phyloP scores from a whole-genome alignment of 768 basidiomycete genomes.

The Gyrodon lividus region DNA sequence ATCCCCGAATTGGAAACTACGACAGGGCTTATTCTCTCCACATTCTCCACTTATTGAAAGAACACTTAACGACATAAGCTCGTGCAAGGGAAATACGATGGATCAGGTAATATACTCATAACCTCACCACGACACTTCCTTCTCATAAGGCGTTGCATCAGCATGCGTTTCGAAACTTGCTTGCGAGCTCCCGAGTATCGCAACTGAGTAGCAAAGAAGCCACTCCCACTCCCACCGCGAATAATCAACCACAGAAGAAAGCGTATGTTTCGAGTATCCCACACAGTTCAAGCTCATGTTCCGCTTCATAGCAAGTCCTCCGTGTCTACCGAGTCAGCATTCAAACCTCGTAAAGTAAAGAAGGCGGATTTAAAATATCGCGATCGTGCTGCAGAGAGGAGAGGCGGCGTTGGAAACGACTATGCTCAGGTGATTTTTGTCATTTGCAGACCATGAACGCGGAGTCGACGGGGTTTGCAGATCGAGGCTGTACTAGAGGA shows the following conservation, averaged over 20 bases:
- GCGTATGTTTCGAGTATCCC: slow-evolving; percentile 11
- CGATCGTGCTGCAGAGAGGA: slow-evolving; percentile 73
- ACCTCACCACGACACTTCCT: neutral
- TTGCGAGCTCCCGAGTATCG: slow-evolving; percentile 35
- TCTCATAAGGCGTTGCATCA: slow-evolving; percentile 22
- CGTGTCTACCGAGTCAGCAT: slow-evolving; percentile 57
- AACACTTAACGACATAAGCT: neutral
- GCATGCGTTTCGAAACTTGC: slow-evolving; percentile 61
- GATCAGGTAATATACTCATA: slow-evolving; percentile 23
- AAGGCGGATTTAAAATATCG: slow-evolving; percentile 60
- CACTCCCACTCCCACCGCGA: slow-evolving; percentile 1
- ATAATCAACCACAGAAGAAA: slow-evolving; percentile 11
- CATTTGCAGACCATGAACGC: neutral
- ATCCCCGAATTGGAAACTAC: slow-evolving; percentile 1
- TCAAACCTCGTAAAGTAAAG: slow-evolving; percentile 82
- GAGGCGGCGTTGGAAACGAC: slow-evolving; percentile 65
- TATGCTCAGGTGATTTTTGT: slow-evolving; percentile 58
- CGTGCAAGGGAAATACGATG: slow-evolving; percentile 15
- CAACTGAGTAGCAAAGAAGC: slow-evolving; percentile 12
- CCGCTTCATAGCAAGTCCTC: slow-evolving; percentile 42
- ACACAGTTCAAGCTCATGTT: neutral
- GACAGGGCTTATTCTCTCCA: neutral
- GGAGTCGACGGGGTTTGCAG: slow-evolving; percentile 33
- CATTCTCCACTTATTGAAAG: neutral
- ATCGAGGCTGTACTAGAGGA: slow-evolving; percentile 81